Evolutionary conservation across 768 basidiomycete species (phyloP), one percentile per base, ranked within the genome.

Genomic region (Kwoniella bestiolae): DNA sequence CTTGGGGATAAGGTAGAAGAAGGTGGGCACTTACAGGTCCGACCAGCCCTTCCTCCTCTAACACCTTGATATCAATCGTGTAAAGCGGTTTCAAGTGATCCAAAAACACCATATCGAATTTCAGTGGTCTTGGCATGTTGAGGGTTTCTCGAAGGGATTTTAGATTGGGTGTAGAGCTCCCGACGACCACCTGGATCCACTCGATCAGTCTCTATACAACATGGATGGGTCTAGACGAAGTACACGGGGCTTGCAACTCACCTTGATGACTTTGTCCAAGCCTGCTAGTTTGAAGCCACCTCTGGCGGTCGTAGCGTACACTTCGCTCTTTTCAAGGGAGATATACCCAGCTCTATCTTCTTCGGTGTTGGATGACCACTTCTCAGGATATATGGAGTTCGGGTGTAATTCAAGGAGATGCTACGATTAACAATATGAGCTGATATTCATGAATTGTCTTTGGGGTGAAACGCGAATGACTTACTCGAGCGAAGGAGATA

Each of bases 31-130:
- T 65, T 52, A 79, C 78, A 8, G 73, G 73, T 46, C 75, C 79
- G 29, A 80, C 70, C 5, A 78, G 51, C 16, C 79, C 79, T 58
- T 76, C 76, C 56, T 76, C 72, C 62, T 80, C 79, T 65, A 80
- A 68, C 1, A 75, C 70, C 69, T 80, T 78, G 32, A 80, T 57
- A 50, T 80, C 79, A 25, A 74, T 73, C 0, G 79, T 78, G 60
- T 80, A 80, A 3, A 78, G 67, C 23, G 77, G 77, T 65, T 80
- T 80, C 38, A 78, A 56, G 59, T 80, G 79, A 52, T 80, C 79
- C 29, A 80, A 65, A 63, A 80, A 80, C 29, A 80, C 70, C 72
- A 80, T 74, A 41, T 80, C 79, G 45, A 80, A 80, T 60, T 75
- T 63, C 31, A 69, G 41, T 9, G 70, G 69, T 32, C 56, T 49